Evolutionary conservation across 495 filamentous ascomycete species (phyloP), one percentile per base, ranked within the genome.

Genomic region (Lepidopterella palustris): DNA sequence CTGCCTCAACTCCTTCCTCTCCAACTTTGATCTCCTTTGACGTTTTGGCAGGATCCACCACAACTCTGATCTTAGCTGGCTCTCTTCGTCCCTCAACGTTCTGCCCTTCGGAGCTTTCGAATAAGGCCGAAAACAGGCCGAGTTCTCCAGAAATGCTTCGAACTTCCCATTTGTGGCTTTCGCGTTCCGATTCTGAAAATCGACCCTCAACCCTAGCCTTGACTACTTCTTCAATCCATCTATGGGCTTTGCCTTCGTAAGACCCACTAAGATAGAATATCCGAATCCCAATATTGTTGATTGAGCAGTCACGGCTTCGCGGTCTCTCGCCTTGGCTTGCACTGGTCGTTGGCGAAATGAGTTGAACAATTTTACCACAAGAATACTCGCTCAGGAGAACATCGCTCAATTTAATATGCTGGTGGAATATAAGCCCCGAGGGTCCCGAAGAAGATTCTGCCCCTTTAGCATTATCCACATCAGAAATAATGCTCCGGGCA

Each of bases 121-220:
- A 91, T 2, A 95, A 80, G 23, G 90, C 86, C 3, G 87, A 83
- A 55, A 90, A 78, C 21, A 95, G 72, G 35, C 79, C 82, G 20
- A 92, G 72, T 55, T 79, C 82, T 48, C 78, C 85, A 27, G 81
- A 76, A 2, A 77, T 72, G 58, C 82, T 85, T 23, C 89, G 81
- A 10, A 95, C 76, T 24, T 87, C 83, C 90, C 90, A 96, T 63
- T 84, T 85, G 25, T 83, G 78, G 48, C 84, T 82, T 72, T 96
- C 87, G 55, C 90, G 80, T 76, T 93, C 87, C 24, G 74, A 71
- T 64, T 95, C 89, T 1, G 87, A 72, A 65, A 90, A 92, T 35
- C 93, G 80, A 6, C 84, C 87, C 71, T 96, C 92, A 53, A 96
- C 85, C 58, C 84, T 84, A 9, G 92, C 92, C 71, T 89, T 92